Evolutionary conservation across 2,329 filamentous ascomycete genomes (phyloP).

Genomic region (Coniella lustricola): DNA sequence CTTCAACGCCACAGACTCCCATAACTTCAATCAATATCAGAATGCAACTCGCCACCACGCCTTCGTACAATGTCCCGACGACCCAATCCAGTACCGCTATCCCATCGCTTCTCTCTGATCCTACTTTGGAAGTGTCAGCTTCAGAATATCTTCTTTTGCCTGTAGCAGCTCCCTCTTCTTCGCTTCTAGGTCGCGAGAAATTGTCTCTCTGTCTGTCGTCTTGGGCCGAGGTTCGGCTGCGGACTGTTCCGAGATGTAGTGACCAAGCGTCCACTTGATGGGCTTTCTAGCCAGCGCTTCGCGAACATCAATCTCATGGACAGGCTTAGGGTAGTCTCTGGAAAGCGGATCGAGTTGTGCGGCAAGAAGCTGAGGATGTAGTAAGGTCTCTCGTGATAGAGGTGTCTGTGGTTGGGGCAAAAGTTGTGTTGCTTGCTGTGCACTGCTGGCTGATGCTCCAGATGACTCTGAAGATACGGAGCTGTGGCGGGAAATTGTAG

Average conservation of each 20-base stretch:
- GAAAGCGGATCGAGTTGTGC: slow-evolving; percentile 26
- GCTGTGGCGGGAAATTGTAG: slow-evolving; percentile 7
- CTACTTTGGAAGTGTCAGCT: slow-evolving; percentile 2
- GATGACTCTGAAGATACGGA: slow-evolving; percentile 16
- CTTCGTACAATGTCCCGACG: too few species aligned
- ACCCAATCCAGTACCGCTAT: too few species aligned
- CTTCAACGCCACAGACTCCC: neutral
- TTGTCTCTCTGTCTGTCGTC: slow-evolving; percentile 27
- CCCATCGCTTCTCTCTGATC: neutral
- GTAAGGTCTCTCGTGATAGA: neutral
- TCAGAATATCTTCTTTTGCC: slow-evolving; percentile 24
- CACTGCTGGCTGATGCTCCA: slow-evolving; percentile 7
- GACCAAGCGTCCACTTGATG: slow-evolving; percentile 31
- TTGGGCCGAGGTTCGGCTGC: slow-evolving; percentile 21
- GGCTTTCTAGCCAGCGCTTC: slow-evolving; percentile 38
- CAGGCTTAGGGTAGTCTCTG: slow-evolving; percentile 35
- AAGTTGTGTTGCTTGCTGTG: slow-evolving; percentile 2
- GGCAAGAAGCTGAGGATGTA: neutral
- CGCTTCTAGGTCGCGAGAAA: slow-evolving; percentile 35
- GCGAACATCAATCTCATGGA: slow-evolving; percentile 32
- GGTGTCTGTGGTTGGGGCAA: neutral
- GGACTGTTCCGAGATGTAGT: slow-evolving; percentile 25
- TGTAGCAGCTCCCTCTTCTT: slow-evolving; percentile 41
- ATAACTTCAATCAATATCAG: too few species aligned
- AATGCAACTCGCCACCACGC: too few species aligned